Base-by-base conservation (phyloP, 129 eudicot species). In the Chrysanthemum seticuspe region DNA sequence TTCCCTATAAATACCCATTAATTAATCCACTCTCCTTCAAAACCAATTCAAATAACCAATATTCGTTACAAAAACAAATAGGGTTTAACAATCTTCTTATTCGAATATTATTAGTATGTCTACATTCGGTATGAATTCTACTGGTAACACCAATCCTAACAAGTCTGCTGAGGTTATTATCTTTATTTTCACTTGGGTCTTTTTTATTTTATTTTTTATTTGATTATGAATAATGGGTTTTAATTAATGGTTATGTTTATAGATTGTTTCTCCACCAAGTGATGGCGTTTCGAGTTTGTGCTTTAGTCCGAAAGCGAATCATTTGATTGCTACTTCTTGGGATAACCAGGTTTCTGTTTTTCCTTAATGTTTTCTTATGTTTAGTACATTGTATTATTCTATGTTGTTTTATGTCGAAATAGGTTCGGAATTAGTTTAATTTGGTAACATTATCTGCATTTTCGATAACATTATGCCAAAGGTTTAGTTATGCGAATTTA, bases 261-360 rank as follows among this genome's bases (percentile, higher is more conserved):
- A 91, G 97, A 87, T 91, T 73, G 79, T 65, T n/a, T 87, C 86
- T 16, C 81, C 93, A 61, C 97, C 96, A 7, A 72, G 54, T 79
- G 97, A 91, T 85, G 81, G 83, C 48, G 86, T 86, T 19, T 91
- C 97, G 51, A 91, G 97, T 82, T 85, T 91, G 27, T 64, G 81
- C 67, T 93, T 93, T 64, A 93, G 98, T 79, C 82, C 96, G 21
- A 89, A 89, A 82, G 92, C 89, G 0, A 93, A 93, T 81, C 64
- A 65, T 53, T 81, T 93, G 5, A 86, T 93, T 36, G 96, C 92
- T 44, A 93, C 96, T 59, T 93, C 98, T 47, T 93, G 98, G 98
- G 98, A 93, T 85, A 93, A 87, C 56, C 98, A 93, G 95, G 98
- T 93, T 70, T 79, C 68, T 23, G 6, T 54, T 45, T 34, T 52